phyloP scores from a whole-genome alignment of 805 yeast species.

The Wickerhamomyces bisporus region DNA sequence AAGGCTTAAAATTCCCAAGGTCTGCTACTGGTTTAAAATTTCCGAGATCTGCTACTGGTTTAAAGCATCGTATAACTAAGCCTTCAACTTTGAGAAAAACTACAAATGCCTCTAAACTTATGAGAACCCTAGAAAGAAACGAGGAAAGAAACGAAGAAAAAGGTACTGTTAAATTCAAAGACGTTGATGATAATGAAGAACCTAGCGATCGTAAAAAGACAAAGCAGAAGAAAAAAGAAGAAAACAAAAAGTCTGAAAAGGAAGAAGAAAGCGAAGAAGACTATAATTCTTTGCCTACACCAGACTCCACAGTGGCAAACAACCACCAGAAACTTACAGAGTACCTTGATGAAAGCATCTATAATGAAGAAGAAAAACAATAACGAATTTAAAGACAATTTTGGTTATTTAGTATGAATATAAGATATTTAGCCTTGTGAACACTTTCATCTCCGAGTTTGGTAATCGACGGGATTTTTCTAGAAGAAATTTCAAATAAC shows the following conservation, averaged over 20 bases:
- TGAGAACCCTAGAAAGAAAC: neutral
- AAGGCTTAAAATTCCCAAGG: conserved; percentile 8
- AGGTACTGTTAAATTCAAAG: conserved; percentile 1
- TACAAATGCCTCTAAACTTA: neutral
- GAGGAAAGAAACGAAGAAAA: neutral
- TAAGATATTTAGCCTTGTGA: too few relatives aligned
- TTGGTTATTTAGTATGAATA: too few relatives aligned
- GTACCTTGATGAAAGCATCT: too few relatives aligned
- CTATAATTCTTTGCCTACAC: conserved; percentile 22
- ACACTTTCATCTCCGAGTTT: too few relatives aligned
- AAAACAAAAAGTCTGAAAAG: neutral
- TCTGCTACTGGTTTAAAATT: conserved; percentile 7
- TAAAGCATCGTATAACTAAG: neutral
- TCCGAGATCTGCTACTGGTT: conserved; percentile 8
- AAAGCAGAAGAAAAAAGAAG: neutral
- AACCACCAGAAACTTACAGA: neutral
- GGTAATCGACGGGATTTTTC: too few relatives aligned
- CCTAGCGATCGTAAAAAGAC: neutral
- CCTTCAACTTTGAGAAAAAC: conserved; percentile 3
- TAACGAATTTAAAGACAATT: neutral
- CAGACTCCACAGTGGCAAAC: conserved; percentile 18
- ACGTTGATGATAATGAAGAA: neutral
- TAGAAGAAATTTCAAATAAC: too few relatives aligned
- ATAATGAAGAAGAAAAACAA: too few relatives aligned
- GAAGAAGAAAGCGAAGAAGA: conserved; percentile 8